Evolutionary conservation across 306 rosid species (phyloP).

Genomic region (Dryas alaskensis): DNA sequence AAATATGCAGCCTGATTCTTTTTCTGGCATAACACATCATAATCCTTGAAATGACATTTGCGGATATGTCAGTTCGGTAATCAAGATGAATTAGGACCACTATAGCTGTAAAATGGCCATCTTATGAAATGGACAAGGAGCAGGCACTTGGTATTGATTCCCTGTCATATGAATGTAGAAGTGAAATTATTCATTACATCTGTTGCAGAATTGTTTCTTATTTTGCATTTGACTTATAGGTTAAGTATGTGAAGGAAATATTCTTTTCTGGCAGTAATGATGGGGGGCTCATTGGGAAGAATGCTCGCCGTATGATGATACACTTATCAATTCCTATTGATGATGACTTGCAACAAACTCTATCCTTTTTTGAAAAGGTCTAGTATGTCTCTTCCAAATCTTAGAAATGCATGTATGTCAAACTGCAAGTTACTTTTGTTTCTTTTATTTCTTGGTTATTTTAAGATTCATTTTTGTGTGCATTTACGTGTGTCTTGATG

Average conservation of each 20-base stretch:
- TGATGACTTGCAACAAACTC: slow-evolving; percentile 70
- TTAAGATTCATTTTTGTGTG: not conserved
- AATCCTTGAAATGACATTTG: not conserved
- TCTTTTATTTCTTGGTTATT: slow-evolving; percentile 14
- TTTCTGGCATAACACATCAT: not conserved
- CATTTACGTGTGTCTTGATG: not conserved
- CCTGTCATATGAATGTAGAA: not conserved
- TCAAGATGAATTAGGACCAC: not conserved
- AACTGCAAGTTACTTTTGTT: not conserved
- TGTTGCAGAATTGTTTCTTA: slow-evolving; percentile 27
- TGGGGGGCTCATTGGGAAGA: slow-evolving; percentile 40
- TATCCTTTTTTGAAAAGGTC: slow-evolving; percentile 84
- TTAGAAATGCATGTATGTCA: not conserved
- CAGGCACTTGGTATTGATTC: not conserved
- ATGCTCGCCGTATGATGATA: slow-evolving; percentile 62
- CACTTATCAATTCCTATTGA: slow-evolving; percentile 70
- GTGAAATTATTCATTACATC: not conserved
- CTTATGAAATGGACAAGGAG: not conserved
- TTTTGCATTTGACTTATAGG: slow-evolving; percentile 49
- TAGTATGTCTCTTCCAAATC: slow-evolving; percentile 14
- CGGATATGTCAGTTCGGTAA: not conserved
- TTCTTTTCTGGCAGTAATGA: slow-evolving; percentile 52
- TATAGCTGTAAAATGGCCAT: not conserved
- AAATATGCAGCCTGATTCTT: not conserved
- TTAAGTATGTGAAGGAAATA: slow-evolving; percentile 61